Evolutionary conservation across 495 filamentous ascomycete species (phyloP).

Genomic region (Gamarada debralockiae): DNA sequence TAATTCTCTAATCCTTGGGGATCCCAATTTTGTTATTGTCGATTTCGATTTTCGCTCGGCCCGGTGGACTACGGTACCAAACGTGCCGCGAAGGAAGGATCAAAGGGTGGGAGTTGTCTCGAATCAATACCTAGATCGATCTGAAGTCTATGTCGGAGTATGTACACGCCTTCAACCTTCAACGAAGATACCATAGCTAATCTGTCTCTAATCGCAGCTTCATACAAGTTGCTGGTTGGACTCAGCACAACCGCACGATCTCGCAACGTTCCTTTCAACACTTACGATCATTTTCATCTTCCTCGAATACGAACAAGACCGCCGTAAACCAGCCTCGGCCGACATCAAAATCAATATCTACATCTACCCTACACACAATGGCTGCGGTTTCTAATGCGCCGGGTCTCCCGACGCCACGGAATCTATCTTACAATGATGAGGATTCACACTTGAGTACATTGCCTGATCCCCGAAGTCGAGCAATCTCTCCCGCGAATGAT

Average conservation of each 20-base stretch:
- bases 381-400: conserved; percentile 17
- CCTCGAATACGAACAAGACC: conserved; percentile 12
- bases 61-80: no score
- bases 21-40: no score
- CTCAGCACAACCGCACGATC: conserved; percentile 39
- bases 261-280: conserved; percentile 40
- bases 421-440: conserved; percentile 15
- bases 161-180: background rate
- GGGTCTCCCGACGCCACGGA: conserved; percentile 14
- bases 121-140: no score
- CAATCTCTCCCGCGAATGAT: conserved; percentile 22
- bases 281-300: conserved; percentile 41
- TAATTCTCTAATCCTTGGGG: no score
- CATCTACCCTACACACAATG: conserved; percentile 19
- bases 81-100: no score
- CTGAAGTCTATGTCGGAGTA: conserved; percentile 9
- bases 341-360: conserved; percentile 24
- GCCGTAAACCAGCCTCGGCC: conserved; percentile 6
- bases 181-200: background rate
- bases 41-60: no score
- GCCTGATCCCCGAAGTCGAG: conserved; percentile 26
- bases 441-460: conserved; percentile 26
- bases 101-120: no score
- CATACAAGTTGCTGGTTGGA: conserved; percentile 47
- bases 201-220: conserved; percentile 31